These are phyloP conservation scores for Leishmania mexicana DNA, from an alignment of 208 protist species.

Conservation along the genomic window DNA sequence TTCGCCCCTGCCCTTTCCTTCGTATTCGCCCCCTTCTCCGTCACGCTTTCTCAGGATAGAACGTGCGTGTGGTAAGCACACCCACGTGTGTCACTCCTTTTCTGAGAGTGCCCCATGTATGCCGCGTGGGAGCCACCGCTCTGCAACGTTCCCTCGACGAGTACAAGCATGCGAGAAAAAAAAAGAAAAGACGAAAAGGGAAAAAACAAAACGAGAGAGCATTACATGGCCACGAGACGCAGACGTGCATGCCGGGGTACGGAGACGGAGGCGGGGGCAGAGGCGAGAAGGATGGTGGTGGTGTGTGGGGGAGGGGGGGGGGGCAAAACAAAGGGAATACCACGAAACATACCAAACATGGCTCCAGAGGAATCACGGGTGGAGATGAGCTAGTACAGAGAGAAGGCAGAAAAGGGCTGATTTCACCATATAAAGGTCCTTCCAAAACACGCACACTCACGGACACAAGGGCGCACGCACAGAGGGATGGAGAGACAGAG, in stretches of 20 bases:
- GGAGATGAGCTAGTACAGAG: neutral
- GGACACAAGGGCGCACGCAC: neutral
- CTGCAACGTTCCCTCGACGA: neutral
- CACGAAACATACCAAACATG: neutral
- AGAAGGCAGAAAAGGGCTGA: neutral
- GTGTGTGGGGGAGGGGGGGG: neutral
- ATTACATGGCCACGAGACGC: neutral
- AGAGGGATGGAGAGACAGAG: neutral
- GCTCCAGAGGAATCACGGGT: neutral
- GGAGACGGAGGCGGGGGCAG: no score
- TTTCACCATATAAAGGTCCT: neutral
- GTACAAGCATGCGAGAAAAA: neutral
- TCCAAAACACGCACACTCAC: neutral
- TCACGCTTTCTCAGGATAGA: neutral
- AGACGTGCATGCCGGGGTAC: neutral
- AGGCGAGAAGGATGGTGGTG: neutral
- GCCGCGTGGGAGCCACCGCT: neutral
- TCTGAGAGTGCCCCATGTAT: neutral
- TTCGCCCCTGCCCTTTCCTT: neutral
- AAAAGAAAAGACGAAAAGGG: neutral
- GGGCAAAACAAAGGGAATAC: neutral
- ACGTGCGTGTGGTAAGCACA: neutral
- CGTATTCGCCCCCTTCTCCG: neutral
- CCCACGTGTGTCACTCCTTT: neutral
- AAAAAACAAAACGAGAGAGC: neutral